phyloP scores from a whole-genome alignment of 2,329 filamentous ascomycete genomes.

The Capronia epimyces region DNA sequence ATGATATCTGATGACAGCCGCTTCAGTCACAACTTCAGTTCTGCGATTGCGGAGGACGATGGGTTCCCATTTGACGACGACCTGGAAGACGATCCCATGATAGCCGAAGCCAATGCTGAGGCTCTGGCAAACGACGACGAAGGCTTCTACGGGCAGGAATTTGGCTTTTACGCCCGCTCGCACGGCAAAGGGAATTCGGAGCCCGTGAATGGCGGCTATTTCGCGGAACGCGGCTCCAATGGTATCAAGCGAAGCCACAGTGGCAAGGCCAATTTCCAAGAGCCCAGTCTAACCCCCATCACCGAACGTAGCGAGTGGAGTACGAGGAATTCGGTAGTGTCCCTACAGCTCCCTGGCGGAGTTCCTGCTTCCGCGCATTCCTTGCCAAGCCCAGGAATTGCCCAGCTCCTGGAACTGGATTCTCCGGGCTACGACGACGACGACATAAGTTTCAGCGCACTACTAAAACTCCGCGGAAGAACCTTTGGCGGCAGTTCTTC shows the following conservation, averaged over 20 bases:
- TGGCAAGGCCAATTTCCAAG: constrained; percentile 67
- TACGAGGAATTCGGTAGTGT: constrained; percentile 85
- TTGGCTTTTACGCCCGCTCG: constrained; percentile 77
- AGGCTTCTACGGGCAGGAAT: constrained; percentile 92
- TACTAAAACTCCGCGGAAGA: constrained; percentile 66
- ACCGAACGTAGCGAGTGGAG: constrained; percentile 95
- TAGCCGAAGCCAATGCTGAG: constrained; percentile 91
- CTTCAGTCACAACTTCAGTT: constrained; percentile 42
- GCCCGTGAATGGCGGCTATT: constrained; percentile 80
- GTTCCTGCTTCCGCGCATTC: constrained; percentile 44
- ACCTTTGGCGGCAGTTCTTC: constrained; percentile 78
- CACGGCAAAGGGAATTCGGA: constrained; percentile 48
- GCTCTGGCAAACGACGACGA: constrained; percentile 87
- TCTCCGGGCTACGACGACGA: constrained; percentile 52
- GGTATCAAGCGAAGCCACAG: constrained; percentile 61
- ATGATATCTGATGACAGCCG: constrained; percentile 48
- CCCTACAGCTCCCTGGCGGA: constrained; percentile 53
- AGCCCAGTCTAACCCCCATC: constrained; percentile 92
- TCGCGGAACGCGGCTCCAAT: constrained; percentile 67
- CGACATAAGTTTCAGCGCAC: constrained; percentile 66
- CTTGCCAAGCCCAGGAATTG: constrained; percentile 66
- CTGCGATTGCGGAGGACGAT: constrained; percentile 41
- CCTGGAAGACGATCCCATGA: constrained; percentile 80
- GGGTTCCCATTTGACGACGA: constrained; percentile 56
- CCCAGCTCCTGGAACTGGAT: constrained; percentile 64